These are phyloP conservation scores for Fonsecaea erecta DNA, from an alignment of 2,329 filamentous ascomycete species.

Conservation along the genomic window DNA sequence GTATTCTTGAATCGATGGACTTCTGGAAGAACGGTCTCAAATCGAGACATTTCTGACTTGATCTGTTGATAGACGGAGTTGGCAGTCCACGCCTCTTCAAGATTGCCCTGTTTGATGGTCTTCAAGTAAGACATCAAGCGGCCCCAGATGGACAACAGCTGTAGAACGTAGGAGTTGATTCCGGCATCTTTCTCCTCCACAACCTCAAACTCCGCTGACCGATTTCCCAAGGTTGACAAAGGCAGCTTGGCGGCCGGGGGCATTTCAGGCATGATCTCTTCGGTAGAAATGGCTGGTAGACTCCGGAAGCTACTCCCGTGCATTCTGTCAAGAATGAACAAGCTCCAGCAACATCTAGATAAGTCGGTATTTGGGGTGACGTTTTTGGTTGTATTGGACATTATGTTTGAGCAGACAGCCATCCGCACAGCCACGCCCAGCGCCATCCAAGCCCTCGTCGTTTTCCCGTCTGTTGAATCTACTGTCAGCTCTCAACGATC, in stretches of 20 bases:
- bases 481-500: no score
- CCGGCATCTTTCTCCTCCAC: slow-evolving; percentile 23
- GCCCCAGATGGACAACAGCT: slow-evolving; percentile 33
- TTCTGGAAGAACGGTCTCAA: slow-evolving; percentile 31
- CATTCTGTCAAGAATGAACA: slow-evolving; percentile 33
- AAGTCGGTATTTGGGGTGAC: slow-evolving; percentile 12
- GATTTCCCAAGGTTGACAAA: not conserved
- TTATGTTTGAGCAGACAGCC: slow-evolving; percentile 25
- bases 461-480: slow-evolving; percentile 26
- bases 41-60: slow-evolving; percentile 30
- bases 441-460: slow-evolving; percentile 30
- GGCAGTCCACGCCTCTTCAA: slow-evolving; percentile 28
- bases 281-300: slow-evolving; percentile 24
- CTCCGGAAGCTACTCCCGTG: slow-evolving; percentile 31
- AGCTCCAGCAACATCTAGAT: slow-evolving; percentile 32
- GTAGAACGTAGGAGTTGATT: slow-evolving; percentile 29
- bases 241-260: slow-evolving; percentile 14
- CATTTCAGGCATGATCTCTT: slow-evolving; percentile 26
- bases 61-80: slow-evolving; percentile 33
- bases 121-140: slow-evolving; percentile 31
- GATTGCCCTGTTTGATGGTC: slow-evolving; percentile 26
- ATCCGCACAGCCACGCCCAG: slow-evolving; percentile 29
- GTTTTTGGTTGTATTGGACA: slow-evolving; percentile 1
- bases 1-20: slow-evolving; percentile 32
- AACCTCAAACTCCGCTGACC: not conserved